Evolutionary conservation across 208 protist genomes (phyloP).

Genomic region (Wallacemonas collosoma): DNA sequence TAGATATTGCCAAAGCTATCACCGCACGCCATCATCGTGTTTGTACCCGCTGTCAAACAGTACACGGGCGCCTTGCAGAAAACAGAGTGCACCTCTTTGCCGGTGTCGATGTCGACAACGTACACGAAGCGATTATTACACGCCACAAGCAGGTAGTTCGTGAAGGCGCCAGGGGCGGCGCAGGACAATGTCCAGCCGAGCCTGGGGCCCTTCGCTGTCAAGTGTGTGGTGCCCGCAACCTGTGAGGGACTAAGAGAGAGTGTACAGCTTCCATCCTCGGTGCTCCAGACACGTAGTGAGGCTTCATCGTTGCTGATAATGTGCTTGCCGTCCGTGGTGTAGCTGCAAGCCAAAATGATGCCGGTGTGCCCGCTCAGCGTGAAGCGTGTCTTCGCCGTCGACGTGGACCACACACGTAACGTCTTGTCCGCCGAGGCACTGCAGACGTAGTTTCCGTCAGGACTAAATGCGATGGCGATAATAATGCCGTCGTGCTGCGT

Average conservation of each 20-base stretch:
- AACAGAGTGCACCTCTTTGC: conserved; percentile 56
- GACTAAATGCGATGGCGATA: conserved; percentile 78
- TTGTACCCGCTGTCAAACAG: conserved; percentile 68
- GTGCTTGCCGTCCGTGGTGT: conserved; percentile 68
- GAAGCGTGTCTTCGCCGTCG: conserved; percentile 60
- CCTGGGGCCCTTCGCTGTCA: conserved; percentile 26
- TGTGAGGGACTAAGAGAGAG: conserved; percentile 58
- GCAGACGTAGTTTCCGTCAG: conserved; percentile 70
- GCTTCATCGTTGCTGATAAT: conserved; percentile 91
- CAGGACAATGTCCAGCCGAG: conserved; percentile 80
- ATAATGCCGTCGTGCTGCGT: conserved; percentile 84
- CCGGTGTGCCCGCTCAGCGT: conserved; percentile 73
- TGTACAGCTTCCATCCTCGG: conserved; percentile 55
- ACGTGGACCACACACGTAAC: conserved; percentile 81
- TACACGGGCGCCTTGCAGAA: conserved; percentile 91
- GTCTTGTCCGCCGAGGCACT: conserved; percentile 85
- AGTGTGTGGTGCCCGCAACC: conserved; percentile 44
- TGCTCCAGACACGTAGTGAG: conserved; percentile 74
- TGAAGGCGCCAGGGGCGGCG: conserved; percentile 76
- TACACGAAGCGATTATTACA: conserved; percentile 89
- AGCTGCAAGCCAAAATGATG: conserved; percentile 86
- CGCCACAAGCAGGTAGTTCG: conserved; percentile 67
- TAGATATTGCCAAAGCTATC: conserved; percentile 93
- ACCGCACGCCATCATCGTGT: conserved; percentile 60
- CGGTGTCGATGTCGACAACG: conserved; percentile 70